These are phyloP conservation scores for Brassica incana DNA, from an alignment of 345 rosid genomes.

Conservation along the genomic window DNA sequence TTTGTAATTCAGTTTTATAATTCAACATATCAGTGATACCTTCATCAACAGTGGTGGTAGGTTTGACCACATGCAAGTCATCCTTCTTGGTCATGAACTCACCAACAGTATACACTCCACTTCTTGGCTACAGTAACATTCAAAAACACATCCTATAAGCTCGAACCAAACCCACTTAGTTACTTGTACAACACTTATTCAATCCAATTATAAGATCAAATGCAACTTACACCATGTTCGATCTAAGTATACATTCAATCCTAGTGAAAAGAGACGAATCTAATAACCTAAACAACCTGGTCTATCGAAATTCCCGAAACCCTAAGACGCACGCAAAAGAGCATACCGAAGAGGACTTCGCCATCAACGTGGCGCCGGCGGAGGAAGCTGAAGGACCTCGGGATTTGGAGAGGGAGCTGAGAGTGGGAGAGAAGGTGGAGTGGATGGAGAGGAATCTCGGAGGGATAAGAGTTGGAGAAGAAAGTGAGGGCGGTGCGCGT, in stretches of 20 bases:
- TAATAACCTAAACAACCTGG: neutral
- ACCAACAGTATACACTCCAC: slow-evolving; percentile 63
- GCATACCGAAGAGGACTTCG: slow-evolving; percentile 54
- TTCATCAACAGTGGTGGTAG: slow-evolving; percentile 79
- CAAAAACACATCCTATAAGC: neutral
- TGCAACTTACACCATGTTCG: neutral
- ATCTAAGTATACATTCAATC: neutral
- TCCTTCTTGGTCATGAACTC: slow-evolving; percentile 87
- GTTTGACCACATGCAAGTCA: slow-evolving; percentile 69
- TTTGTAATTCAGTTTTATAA: too few species aligned
- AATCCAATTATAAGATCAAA: slow-evolving; percentile 1
- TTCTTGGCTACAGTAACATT: slow-evolving; percentile 51
- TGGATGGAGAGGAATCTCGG: slow-evolving; percentile 41
- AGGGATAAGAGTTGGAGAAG: slow-evolving; percentile 27
- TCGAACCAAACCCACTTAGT: neutral
- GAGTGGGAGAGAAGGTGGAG: slow-evolving; percentile 29
- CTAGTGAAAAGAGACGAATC: neutral
- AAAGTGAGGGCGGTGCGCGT: slow-evolving; percentile 40
- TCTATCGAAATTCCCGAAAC: neutral
- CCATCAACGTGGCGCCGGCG: slow-evolving; percentile 51
- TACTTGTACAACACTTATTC: neutral
- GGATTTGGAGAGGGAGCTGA: slow-evolving; percentile 8
- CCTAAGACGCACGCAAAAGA: neutral
- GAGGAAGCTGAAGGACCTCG: slow-evolving; percentile 41
- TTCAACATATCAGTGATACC: slow-evolving; percentile 41